Base-by-base conservation (phyloP, 306 rosid species). In the Astragalus glycyphyllos region DNA sequence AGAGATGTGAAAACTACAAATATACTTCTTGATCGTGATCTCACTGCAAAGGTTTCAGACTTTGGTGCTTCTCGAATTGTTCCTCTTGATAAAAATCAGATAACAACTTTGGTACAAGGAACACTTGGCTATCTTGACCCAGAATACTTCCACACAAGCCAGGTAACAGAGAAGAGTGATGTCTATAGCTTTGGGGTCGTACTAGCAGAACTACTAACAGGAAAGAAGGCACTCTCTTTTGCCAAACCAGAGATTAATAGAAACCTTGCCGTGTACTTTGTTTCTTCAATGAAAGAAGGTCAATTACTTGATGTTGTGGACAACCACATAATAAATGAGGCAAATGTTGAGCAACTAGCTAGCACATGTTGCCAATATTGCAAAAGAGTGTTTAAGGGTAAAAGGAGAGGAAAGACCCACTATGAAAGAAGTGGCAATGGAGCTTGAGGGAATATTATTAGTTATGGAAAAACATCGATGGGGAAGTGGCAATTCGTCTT, bases 101-200 rank as follows among this genome's bases (percentile, higher is more conserved):
- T 82, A 10, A 68, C 74, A 1, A 73, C 85, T 9, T 8, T 73
- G 69, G 74, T 81, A 32, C 80, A 77, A 11, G 80, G 82, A 38
- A 81, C 85, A 11, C 58, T 80, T 0, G 74, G 77, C 5, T 56
- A 80, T 17, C 64, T 80, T 20, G 77, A 80, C 40, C 84, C 77
- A 26, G 77, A 75, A 58, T 75, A 80, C 65, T 47, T 80, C 41
- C 77, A 44, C 2, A 75, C 65, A 79, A 83, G 17, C 10, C 44
- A 38, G 9, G 6, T 38, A 7, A 38, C 44, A 38, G 44, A 38
- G 7, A 38, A 38, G 7, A 83, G 84, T n/a, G 79, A 73, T 55
- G 79, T 84, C 6, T 84, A 73, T 38, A 84, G 83, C 72, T 80
- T 80, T 16, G 83, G 87, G 11, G 83, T 84, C 38, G 83, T 81